A percentile compares a stretch with the other conserved stretches of the same genome.
Conservation (phyloP, 345 rosid genomes). For the Linum trigynum region DNA sequence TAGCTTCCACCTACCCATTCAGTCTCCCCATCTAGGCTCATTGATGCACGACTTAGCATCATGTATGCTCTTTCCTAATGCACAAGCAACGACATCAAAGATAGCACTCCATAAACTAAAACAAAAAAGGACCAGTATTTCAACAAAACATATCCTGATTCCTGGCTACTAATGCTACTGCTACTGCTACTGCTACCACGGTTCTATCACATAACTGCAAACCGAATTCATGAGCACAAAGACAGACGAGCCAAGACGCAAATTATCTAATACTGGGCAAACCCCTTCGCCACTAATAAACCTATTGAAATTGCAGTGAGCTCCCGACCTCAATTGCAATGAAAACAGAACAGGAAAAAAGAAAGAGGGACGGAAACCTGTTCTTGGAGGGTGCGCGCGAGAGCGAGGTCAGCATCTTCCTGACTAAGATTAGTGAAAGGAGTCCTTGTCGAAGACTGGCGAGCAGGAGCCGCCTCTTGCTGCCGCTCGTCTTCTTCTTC, state of each 20-base stretch:
- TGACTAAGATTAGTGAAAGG: slow-evolving; percentile 75
- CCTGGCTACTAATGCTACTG: too few species aligned
- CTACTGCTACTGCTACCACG: too few species aligned
- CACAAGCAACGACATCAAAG: not conserved
- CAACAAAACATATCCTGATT: not conserved
- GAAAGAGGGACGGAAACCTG: slow-evolving; percentile 37
- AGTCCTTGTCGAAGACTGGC: slow-evolving; percentile 44
- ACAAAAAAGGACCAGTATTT: not conserved
- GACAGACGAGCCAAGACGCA: not conserved
- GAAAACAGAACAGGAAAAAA: not conserved
- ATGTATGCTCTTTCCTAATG: slow-evolving; percentile 77
- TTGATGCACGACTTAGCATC: slow-evolving; percentile 45
- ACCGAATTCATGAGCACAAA: not conserved
- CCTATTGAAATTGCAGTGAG: not conserved
- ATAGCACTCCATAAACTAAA: too few species aligned
- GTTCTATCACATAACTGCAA: not conserved
- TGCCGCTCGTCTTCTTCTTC: not conserved
- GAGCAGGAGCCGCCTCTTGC: slow-evolving; percentile 10
- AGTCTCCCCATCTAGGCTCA: slow-evolving; percentile 45
- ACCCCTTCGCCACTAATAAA: not conserved
- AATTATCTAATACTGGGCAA: too few species aligned
- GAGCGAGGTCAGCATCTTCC: slow-evolving; percentile 90
- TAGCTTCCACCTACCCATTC: slow-evolving; percentile 77
- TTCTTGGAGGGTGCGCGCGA: slow-evolving; percentile 84
- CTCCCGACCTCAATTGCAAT: not conserved